Conservation (phyloP, 2,329 filamentous ascomycete species). For the Pestalotiopsis sp. region DNA sequence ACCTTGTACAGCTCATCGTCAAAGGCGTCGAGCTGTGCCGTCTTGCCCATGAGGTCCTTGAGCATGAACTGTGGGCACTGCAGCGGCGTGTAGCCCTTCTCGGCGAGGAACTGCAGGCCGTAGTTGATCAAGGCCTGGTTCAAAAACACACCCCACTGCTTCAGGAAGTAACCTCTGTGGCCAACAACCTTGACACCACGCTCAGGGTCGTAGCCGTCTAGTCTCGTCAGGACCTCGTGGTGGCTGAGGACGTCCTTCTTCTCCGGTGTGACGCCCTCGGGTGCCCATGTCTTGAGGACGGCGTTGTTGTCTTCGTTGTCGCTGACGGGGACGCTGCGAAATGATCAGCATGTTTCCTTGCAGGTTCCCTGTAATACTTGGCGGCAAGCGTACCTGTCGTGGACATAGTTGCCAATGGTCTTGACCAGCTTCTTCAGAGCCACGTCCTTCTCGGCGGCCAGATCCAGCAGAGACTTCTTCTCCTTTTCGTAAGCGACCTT, state of each 20-base stretch:
- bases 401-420: slow-evolving; percentile 88
- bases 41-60: slow-evolving; percentile 96
- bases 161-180: slow-evolving; percentile 91
- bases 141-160: slow-evolving; percentile 85
- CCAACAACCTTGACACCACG: slow-evolving; percentile 93
- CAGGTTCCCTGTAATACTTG: slow-evolving; percentile 28
- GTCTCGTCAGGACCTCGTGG: slow-evolving; percentile 86
- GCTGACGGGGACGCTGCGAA: slow-evolving; percentile 28
- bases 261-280: slow-evolving; percentile 72
- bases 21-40: slow-evolving; percentile 94
- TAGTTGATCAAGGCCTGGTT: slow-evolving; percentile 96
- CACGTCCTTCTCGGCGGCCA: slow-evolving; percentile 74
- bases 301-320: slow-evolving; percentile 73
- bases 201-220: slow-evolving; percentile 92
- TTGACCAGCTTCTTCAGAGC: slow-evolving; percentile 77
- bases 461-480: slow-evolving; percentile 78
- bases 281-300: slow-evolving; percentile 77
- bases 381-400: slow-evolving; percentile 55
- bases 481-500: slow-evolving; percentile 79
- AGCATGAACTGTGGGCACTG: slow-evolving; percentile 95
- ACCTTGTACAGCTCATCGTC: slow-evolving; percentile 99
- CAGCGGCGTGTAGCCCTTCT: slow-evolving; percentile 79
- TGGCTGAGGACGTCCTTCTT: slow-evolving; percentile 84
- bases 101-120: slow-evolving; percentile 83
- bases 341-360: slow-evolving; percentile 19